Base-by-base conservation (phyloP, 805 yeast genomes). In the Pichia californica region DNA sequence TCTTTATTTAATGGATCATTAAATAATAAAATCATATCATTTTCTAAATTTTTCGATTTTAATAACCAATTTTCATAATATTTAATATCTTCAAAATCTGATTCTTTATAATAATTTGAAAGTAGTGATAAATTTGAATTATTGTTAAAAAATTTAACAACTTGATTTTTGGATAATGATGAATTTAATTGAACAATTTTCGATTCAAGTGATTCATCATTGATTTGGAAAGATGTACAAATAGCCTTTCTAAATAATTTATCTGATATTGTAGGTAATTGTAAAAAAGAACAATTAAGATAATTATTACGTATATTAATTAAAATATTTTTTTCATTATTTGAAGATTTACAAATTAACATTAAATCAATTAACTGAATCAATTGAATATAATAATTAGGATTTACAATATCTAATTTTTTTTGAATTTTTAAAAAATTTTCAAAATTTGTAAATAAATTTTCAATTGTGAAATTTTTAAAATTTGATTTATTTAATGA, bases 281-380 rank as follows among this genome's bases (percentile, higher is more conserved):
- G 51, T 11, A 44, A 29, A 33, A 31, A 53, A 2, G 46, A 20
- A 14, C 43, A 33, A 7, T 39, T n/a, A 7, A 53, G n/a, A 14
- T 52, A 9, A 7, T 31, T 6, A 7, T 40, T 19, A 29, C 57
- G 33, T n/a, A 43, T 44, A 4, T 15, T 14, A 10, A 45, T 18
- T 16, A 52, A 28, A 2, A 18, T 28, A 5, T 30, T 20, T 18
- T 41, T 46, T 7, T 43, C 47, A 18, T 36, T 26, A 11, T 38
- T 41, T 11, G 44, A 41, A 13, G 47, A 49, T 28, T 48, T 49
- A 16, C 51, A 51, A 4, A 41, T 21, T 8, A 53, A 23, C 31
- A 51, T 33, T 18, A 52, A 11, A 36, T 53, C 56, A 31, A 53
- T 40, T 14, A 53, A 40, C 27, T 53, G 52, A 13, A 50, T 34